Base-by-base conservation (phyloP, 441 rosid species). In the Bocquillonia castaneifolia region DNA sequence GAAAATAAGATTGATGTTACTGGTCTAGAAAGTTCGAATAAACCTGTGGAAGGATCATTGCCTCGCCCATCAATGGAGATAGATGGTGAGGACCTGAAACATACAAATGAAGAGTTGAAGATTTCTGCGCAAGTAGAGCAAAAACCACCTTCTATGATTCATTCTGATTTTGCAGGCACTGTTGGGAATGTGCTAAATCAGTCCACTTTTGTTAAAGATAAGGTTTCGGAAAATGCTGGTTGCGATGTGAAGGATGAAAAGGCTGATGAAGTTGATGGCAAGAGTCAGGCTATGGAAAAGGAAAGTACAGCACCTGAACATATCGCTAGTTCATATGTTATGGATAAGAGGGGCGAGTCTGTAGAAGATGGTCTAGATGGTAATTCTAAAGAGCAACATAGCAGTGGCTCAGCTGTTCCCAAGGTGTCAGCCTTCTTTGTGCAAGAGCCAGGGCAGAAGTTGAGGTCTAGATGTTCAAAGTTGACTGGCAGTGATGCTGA, bases 401-500 rank as follows among this genome's bases (percentile, higher is more conserved):
- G 48, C 32, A 72, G 26, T 39, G 52, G 63, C 15, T 55, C 50
- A 54, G 66, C 79, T 80, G 37, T 77, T 42, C 65, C 28, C 25
- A 82, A 53, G 72, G 74, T 53, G 44, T 69, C 79, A 15, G 34
- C 77, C 15, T 62, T 53, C 23, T 50, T 64, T 59, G 54, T 37
- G 10, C 80, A 63, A 65, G 82, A 52, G 61, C 67, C 78, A 70
- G 87, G 75, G 58, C 77, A 60, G 59, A n/a, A 56, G 64, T 71
- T 29, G 60, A 79, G 60, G 64, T 68, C 79, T 26, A 79, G 74
- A 57, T 84, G 76, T 69, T 68, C 75, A 4, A 84, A 66, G 72
- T 60, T 74, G 51, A 77, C 69, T 56, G 80, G 45, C 25, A 42
- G 15, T 31, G 87, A 81, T 59, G 79, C 76, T 55, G 88, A 83